These are phyloP conservation scores for Apiospora hydei DNA, from an alignment of 2,329 filamentous ascomycete species.

Conservation along the genomic window DNA sequence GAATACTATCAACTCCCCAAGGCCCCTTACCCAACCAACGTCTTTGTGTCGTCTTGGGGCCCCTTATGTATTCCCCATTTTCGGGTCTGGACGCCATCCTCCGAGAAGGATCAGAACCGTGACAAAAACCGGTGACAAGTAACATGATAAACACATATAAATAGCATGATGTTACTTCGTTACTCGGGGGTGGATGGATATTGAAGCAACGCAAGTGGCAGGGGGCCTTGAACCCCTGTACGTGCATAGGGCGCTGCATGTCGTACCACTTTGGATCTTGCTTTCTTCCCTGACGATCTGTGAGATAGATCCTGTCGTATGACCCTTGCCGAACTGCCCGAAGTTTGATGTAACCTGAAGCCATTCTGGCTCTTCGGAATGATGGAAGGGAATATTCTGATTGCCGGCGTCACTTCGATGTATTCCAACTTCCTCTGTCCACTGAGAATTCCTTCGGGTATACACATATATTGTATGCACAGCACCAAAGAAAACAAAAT, in stretches of 20 bases:
- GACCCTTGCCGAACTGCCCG: neutral
- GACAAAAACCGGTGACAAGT: neutral
- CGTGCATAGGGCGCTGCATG: slow-evolving; percentile 8
- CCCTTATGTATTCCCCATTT: neutral
- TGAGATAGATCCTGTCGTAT: neutral
- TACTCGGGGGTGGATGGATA: neutral
- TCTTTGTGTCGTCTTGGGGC: neutral
- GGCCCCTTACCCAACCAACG: neutral
- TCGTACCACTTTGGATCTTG: slow-evolving; percentile 7
- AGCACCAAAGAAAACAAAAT: neutral
- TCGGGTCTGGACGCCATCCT: neutral
- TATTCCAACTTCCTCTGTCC: neutral
- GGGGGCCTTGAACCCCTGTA: slow-evolving; percentile 8
- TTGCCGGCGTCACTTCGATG: neutral
- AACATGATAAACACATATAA: neutral
- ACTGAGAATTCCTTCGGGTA: neutral
- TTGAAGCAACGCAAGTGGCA: neutral
- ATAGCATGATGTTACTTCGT: slow-evolving; percentile 7
- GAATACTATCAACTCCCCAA: neutral
- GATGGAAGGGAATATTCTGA: neutral
- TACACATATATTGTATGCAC: neutral
- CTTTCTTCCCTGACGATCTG: neutral
- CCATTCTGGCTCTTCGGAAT: neutral
- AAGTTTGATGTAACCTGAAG: neutral
- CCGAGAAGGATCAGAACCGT: neutral